Evolutionary conservation across 306 rosid species (phyloP).

Genomic region (Prunus mira): DNA sequence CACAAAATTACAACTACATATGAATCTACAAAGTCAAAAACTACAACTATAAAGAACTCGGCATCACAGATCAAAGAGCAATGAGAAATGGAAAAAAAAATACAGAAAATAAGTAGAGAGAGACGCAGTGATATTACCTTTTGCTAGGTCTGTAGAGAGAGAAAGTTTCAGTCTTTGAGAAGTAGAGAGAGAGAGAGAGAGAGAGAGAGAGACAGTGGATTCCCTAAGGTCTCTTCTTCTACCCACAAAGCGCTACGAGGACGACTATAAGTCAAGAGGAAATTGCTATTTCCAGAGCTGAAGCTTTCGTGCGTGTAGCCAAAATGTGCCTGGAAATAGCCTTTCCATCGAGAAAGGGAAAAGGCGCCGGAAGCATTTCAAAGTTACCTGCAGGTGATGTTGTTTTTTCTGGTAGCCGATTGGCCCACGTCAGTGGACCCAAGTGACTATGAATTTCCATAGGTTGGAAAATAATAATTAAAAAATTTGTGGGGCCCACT

Average conservation of each 20-base stretch:
- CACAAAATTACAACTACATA: neutral
- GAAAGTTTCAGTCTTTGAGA: neutral
- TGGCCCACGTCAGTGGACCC: neutral
- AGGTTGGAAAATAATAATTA: too few relatives aligned
- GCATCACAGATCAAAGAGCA: neutral
- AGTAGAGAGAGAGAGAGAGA: neutral
- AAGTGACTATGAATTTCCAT: neutral
- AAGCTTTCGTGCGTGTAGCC: neutral
- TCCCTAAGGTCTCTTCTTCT: neutral
- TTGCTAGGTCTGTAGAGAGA: neutral
- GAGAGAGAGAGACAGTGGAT: neutral
- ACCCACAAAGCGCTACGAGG: neutral
- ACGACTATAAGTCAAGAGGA: neutral
- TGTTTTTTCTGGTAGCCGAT: neutral
- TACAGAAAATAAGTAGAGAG: neutral
- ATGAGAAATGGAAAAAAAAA: neutral
- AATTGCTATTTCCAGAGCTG: constrained; percentile 2
- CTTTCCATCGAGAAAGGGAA: neutral
- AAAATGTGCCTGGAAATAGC: neutral
- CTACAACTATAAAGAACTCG: neutral
- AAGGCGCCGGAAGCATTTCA: neutral
- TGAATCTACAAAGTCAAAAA: neutral
- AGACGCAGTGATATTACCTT: neutral
- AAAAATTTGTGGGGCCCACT: too few relatives aligned
- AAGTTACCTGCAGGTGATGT: neutral